Conservation (phyloP, 176 grass and related monocot species). For the Echinochloa phyllopogon region DNA sequence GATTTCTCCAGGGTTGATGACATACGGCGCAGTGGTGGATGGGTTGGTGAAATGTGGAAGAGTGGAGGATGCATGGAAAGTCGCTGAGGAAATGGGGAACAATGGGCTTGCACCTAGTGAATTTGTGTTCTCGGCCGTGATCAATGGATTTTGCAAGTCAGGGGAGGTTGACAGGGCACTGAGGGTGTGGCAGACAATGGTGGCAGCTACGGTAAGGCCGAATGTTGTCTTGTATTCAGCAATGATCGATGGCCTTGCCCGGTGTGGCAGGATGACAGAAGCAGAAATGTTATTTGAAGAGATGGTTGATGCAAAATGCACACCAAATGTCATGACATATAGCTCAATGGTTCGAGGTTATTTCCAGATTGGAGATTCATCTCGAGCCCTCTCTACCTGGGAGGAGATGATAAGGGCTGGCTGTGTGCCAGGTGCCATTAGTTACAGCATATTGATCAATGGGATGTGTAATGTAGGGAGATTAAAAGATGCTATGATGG, state of each 20-base stretch:
- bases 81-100: conserved; percentile 67
- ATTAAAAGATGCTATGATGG: conserved; percentile 93
- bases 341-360: conserved; percentile 74
- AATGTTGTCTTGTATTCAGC: conserved; percentile 81
- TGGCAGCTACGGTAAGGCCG: conserved; percentile 37
- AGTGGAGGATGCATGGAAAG: conserved; percentile 65
- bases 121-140: conserved; percentile 76
- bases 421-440: conserved; percentile 58
- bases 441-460: conserved; percentile 84
- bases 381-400: conserved; percentile 70
- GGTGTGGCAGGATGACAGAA: conserved; percentile 59
- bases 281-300: conserved; percentile 63
- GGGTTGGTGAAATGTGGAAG: conserved; percentile 74
- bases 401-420: conserved; percentile 63
- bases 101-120: conserved; percentile 63
- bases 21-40: conserved; percentile 76
- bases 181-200: conserved; percentile 73
- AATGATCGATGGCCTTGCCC: conserved; percentile 75
- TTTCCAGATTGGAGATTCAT: conserved; percentile 63
- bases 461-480: conserved; percentile 72
- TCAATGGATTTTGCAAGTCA: conserved; percentile 71
- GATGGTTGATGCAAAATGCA: conserved; percentile 64
- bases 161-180: conserved; percentile 57
- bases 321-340: conserved; percentile 82
- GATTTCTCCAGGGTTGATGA: conserved; percentile 53